Conservation (phyloP, 148 eudicot genomes). For the Chenopodium quinoa region DNA sequence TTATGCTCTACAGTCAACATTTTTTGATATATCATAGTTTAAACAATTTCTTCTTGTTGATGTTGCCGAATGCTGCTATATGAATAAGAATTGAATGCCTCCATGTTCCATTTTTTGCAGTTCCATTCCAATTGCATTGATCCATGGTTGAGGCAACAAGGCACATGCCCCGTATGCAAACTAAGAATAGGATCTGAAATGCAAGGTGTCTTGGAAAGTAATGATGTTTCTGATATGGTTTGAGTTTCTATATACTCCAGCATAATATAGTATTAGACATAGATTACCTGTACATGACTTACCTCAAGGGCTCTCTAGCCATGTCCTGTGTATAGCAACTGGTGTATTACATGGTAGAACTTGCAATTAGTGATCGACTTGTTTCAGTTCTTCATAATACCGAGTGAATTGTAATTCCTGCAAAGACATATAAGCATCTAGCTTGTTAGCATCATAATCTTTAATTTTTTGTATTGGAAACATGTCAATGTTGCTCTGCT, state of each 20-base stretch:
- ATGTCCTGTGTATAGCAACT: neutral
- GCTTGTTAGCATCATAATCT: neutral
- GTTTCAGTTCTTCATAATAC: neutral
- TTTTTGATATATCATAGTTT: neutral
- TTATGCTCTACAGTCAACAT: neutral
- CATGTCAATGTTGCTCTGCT: slow-evolving; percentile 1
- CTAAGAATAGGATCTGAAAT: slow-evolving; percentile 29
- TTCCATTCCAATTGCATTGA: slow-evolving; percentile 45
- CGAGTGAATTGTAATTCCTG: neutral
- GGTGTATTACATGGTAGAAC: neutral
- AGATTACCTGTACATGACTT: slow-evolving; percentile 8
- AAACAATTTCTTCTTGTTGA: neutral
- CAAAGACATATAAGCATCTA: neutral
- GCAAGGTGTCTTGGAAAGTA: slow-evolving; percentile 21
- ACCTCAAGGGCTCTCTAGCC: neutral
- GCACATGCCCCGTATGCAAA: slow-evolving; percentile 40
- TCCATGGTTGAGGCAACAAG: slow-evolving; percentile 44
- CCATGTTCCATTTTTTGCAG: slow-evolving; percentile 26
- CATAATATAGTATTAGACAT: neutral
- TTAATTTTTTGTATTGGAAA: too few species aligned
- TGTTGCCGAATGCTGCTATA: neutral
- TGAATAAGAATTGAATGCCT: neutral
- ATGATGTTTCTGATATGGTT: slow-evolving; percentile 28
- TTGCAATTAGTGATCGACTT: neutral
- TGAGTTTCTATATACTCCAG: slow-evolving; percentile 14